Evolutionary conservation across 148 eudicot species (phyloP).

Genomic region (Chenopodium quinoa): DNA sequence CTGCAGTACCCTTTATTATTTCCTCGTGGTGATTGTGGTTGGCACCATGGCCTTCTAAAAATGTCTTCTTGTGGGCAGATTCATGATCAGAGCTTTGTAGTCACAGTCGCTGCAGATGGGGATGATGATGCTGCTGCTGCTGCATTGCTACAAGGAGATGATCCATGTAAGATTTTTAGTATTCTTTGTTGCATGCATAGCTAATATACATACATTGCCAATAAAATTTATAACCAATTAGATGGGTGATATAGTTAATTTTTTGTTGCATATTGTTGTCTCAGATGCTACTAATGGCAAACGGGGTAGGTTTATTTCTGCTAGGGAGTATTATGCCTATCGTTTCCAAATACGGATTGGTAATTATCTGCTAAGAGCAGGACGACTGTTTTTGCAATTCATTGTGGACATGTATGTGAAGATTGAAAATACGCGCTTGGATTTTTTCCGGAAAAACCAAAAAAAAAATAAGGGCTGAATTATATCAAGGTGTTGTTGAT

Average conservation of each 20-base stretch:
- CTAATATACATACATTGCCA: neutral
- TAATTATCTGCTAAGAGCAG: neutral
- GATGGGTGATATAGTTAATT: neutral
- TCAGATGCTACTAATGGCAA: neutral
- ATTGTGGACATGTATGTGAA: slow-evolving; percentile 10
- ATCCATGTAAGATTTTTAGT: too few relatives aligned
- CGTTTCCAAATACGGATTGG: neutral
- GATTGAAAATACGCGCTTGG: neutral
- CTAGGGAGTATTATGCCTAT: neutral
- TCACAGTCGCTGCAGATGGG: too few relatives aligned
- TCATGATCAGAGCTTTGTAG: too few relatives aligned
- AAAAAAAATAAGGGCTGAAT: neutral
- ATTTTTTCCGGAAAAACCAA: neutral
- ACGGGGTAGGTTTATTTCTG: neutral
- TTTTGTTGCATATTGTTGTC: too few relatives aligned
- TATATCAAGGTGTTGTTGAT: slow-evolving; percentile 7
- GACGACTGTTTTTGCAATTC: neutral
- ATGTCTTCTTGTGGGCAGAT: neutral
- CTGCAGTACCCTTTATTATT: slow-evolving; percentile 3
- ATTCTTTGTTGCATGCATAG: neutral
- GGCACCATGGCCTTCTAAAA: neutral
- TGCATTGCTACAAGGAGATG: too few relatives aligned
- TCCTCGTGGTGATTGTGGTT: slow-evolving; percentile 6
- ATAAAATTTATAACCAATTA: neutral
- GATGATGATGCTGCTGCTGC: neutral